These are phyloP conservation scores for Sporothrix inflata DNA, from an alignment of 2,329 filamentous ascomycete species.

Conservation along the genomic window DNA sequence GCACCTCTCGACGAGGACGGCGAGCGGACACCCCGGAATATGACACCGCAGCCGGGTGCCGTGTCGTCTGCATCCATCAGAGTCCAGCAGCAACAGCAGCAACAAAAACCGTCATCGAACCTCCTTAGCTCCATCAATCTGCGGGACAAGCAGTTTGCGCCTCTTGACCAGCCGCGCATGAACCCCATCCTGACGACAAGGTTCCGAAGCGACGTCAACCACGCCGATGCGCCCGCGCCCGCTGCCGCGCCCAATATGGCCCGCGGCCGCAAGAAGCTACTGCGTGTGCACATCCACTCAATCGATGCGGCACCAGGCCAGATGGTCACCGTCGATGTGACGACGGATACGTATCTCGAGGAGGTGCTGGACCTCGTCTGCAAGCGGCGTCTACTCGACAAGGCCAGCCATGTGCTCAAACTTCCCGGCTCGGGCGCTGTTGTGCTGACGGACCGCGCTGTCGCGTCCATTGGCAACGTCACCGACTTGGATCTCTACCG, in stretches of 20 bases:
- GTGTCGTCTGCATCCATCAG: not conserved
- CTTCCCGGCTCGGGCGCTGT: slow-evolving; percentile 74
- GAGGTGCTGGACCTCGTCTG: slow-evolving; percentile 81
- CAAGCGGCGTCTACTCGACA: slow-evolving; percentile 76
- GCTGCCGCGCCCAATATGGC: slow-evolving; percentile 48
- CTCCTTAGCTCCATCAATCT: not conserved
- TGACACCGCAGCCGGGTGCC: slow-evolving; percentile 47
- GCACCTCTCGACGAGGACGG: slow-evolving; percentile 29
- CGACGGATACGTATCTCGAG: slow-evolving; percentile 80
- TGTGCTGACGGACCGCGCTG: slow-evolving; percentile 75
- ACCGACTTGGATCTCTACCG: slow-evolving; percentile 76
- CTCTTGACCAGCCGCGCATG: slow-evolving; percentile 45
- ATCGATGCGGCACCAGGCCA: slow-evolving; percentile 73
- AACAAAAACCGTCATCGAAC: not conserved
- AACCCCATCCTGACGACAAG: slow-evolving; percentile 67
- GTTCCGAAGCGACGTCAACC: slow-evolving; percentile 57
- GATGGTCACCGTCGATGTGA: slow-evolving; percentile 73
- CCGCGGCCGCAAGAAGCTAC: slow-evolving; percentile 69
- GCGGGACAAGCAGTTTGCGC: slow-evolving; percentile 21
- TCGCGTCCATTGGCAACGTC: slow-evolving; percentile 76
- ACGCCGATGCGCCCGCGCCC: slow-evolving; percentile 61
- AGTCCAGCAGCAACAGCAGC: not conserved
- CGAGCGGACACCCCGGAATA: slow-evolving; percentile 49
- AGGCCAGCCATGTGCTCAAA: slow-evolving; percentile 77
- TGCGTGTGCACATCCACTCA: slow-evolving; percentile 72